Base-by-base conservation (phyloP, 2,329 filamentous ascomycete species). In the Fusarium sp. region DNA sequence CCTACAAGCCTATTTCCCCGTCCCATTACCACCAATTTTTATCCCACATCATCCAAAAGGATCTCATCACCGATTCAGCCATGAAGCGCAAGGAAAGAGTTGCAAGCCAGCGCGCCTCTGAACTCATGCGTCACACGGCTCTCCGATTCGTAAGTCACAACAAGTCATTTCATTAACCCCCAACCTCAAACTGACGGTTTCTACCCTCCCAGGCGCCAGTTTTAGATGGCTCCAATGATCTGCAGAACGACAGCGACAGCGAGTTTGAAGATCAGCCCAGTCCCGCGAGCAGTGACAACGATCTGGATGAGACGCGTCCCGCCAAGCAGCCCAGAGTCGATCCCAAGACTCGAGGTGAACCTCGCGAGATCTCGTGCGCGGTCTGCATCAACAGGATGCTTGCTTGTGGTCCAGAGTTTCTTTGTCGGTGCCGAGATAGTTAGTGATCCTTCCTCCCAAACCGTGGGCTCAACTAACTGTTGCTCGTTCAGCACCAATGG, bases 331-430 rank as follows among this genome's bases (percentile, higher is more conserved):
- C 13, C 20, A 50, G 10, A 22, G 14, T 35, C 7, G 37, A 31
- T 22, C 13, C 14, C 4, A 42, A 10, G 38, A n/a, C 38, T 18
- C 34, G 34, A 31, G 29, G 5, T 6, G 9, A 20, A 2, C 18
- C 56, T 22, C 66, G 56, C 2, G 31, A 34, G 14, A 16, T 10
- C 1, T 56, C 66, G 13, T 68, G 62, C n/a, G 7, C 7, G 7
- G 14, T 11, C n/a, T 68, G 66, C 14, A n/a, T 56, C 5, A 3
- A 9, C 4, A 66, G 31, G 18, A 66, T 68, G 62, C 29, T 20
- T 14, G 22, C 56, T 0, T 6, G 29, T 4, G 62, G 62, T 2
- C 24, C 31, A 13, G 9, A 38, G 3, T 3, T 13, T 24, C 14
- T 61, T 7, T 68, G 62, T 22, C 57, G 13, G 24, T 24, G 2